Evolutionary conservation across 2,329 filamentous ascomycete species (phyloP), one percentile per base, ranked within the genome.

Genomic region (Lachnellula willkommii): DNA sequence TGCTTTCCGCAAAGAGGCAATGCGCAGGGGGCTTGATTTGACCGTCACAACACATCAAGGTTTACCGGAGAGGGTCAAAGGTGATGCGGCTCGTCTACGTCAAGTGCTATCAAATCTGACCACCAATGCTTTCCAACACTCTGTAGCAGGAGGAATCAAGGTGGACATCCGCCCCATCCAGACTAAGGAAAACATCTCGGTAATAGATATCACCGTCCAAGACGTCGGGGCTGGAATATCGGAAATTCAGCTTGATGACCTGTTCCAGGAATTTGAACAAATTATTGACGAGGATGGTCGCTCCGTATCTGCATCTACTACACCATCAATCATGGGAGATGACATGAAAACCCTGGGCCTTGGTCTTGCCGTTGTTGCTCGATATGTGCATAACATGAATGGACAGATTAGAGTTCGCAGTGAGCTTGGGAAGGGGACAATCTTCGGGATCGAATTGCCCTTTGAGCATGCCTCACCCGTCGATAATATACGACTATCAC

Each of bases 211-310:
- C 14, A 56, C 56, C 4, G 58, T 65, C 6, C 57, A 63, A 50
- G 64, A 66, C 54, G 55, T 54, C 46, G 64, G 64, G 2, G 50
- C 52, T 15, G 64, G 64, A 1, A 66, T 65, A 60, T 58, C 62
- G 5, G 63, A 66, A 22, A 47, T 45, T 9, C 56, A 65, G 50
- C 55, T 66, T 12, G 63, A 66, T 54, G 63, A 61, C 26, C 47
- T 61, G 2, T 65, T 65, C 45, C 62, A 64, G 50, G 59, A 65
- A 55, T 60, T 65, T 39, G 63, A 65, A 51, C 57, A 64, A 36
- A 54, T 61, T 11, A 32, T 62, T 14, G 60, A 60, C 20, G 60
- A 65, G 28, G 63, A 64, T 1, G 52, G 52, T 24, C 54, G 57
- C 12, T 39, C 56, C 8, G 52, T 60, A 28, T 51, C 53, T 17